A percentile compares a stretch with the other conserved stretches of the same genome.
Evolutionary conservation across 768 basidiomycete genomes (phyloP).

Genomic region (Collybia mongolica): DNA sequence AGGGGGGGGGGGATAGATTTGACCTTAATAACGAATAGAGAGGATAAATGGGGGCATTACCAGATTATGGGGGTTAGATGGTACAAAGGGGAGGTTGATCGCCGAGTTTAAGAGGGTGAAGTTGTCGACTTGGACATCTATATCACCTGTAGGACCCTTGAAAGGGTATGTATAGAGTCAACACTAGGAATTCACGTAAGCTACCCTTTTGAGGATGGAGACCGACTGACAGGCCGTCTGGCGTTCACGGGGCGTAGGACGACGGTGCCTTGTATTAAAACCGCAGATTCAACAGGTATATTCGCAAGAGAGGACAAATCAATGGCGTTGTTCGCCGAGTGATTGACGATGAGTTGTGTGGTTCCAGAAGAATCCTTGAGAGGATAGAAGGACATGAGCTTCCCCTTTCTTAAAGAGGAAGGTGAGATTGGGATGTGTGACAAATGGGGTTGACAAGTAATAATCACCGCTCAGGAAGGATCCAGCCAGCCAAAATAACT

Average conservation of each 20-base stretch:
- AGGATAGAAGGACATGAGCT: constrained; percentile 79
- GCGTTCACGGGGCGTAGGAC: constrained; percentile 59
- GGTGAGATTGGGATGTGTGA: constrained; percentile 27
- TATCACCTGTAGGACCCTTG: constrained; percentile 65
- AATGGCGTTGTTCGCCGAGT: constrained; percentile 29
- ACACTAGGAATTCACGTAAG: constrained; percentile 11
- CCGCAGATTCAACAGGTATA: constrained; percentile 75
- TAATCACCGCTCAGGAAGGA: constrained; percentile 78
- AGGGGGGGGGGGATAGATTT: constrained; percentile 10
- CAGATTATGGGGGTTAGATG: constrained; percentile 72
- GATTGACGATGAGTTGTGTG: constrained; percentile 74
- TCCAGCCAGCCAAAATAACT: constrained; percentile 80
- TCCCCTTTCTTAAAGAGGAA: constrained; percentile 58
- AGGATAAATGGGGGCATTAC: constrained; percentile 42
- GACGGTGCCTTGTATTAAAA: constrained; percentile 77
- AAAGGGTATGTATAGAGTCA: constrained; percentile 7
- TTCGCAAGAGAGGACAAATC: constrained; percentile 47
- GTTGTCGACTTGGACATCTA: constrained; percentile 75
- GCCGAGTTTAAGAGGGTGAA: constrained; percentile 83
- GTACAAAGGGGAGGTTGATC: constrained; percentile 76
- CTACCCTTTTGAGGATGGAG: constrained; percentile 13
- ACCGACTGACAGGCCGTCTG: constrained; percentile 52
- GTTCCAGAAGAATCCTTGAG: constrained; percentile 78
- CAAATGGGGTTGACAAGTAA: constrained; percentile 29
- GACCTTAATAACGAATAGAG: not conserved